Conservation (phyloP, 2,329 filamentous ascomycete genomes). For the Epichloe gansuensis region DNA sequence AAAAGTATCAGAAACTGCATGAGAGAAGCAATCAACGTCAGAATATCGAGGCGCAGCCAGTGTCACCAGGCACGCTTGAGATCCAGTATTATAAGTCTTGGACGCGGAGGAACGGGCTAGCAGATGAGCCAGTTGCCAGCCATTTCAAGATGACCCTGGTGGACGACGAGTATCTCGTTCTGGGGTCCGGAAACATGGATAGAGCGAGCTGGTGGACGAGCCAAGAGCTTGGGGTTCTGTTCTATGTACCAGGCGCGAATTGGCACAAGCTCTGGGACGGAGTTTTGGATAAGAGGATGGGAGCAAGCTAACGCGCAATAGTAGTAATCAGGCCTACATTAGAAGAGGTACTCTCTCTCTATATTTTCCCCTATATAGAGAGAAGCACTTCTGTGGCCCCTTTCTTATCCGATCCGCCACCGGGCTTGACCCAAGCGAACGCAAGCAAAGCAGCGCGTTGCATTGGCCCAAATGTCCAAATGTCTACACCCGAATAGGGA, state of each 20-base stretch:
- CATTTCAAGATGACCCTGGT: constrained; percentile 70
- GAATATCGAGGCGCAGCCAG: constrained; percentile 31
- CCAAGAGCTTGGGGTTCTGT: constrained; percentile 64
- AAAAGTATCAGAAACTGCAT: constrained; percentile 34
- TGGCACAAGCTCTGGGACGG: constrained; percentile 27
- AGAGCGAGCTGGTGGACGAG: constrained; percentile 79
- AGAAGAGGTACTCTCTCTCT: too few species aligned
- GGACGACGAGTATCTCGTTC: constrained; percentile 52
- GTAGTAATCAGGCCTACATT: too few species aligned
- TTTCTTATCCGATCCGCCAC: constrained; percentile 37
- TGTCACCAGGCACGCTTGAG: constrained; percentile 35
- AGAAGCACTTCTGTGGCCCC: too few species aligned
- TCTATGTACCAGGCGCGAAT: constrained; percentile 30
- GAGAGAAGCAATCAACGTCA: constrained; percentile 8
- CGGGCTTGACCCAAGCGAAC: constrained; percentile 62
- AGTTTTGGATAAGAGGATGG: constrained; percentile 24
- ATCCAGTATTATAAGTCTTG: constrained; percentile 46
- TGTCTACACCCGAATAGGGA: constrained; percentile 36
- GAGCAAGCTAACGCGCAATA: too few species aligned
- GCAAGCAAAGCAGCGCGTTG: constrained; percentile 38
- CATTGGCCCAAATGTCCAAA: constrained; percentile 5
- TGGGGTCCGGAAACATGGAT: constrained; percentile 78
- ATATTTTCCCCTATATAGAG: too few species aligned
- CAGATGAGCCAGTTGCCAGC: constrained; percentile 54
- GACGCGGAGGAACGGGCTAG: constrained; percentile 15